Percentiles rank a stretch among this genome's conserved stretches.
These are phyloP conservation scores for Cylindrodendrum hubeiense DNA, from an alignment of 2,329 filamentous ascomycete species.

Conservation along the genomic window DNA sequence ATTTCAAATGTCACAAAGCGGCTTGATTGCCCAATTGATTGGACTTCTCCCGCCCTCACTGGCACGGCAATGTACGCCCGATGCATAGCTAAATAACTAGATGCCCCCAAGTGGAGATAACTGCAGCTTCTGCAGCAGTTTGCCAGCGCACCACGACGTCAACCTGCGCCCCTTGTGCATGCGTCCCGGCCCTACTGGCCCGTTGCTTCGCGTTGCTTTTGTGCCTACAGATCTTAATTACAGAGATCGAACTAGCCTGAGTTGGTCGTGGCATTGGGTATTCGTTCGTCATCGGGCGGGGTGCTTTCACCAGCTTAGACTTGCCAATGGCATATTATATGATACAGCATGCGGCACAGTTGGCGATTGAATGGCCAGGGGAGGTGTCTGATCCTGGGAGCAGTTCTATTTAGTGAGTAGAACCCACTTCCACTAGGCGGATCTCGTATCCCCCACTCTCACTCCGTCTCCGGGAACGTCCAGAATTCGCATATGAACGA, in stretches of 20 bases:
- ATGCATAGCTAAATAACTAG: background rate
- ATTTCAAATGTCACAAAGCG: background rate
- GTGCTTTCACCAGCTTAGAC: too few species aligned
- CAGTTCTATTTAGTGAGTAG: too few species aligned
- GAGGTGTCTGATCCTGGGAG: background rate
- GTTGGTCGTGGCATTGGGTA: background rate
- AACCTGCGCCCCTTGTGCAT: background rate
- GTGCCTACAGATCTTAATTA: background rate
- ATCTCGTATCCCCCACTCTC: too few species aligned
- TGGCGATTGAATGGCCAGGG: too few species aligned
- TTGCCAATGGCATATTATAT: too few species aligned
- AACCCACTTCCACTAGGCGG: too few species aligned
- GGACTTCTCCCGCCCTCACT: background rate
- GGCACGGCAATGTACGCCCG: background rate
- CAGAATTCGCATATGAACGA: background rate
- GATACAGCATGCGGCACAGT: too few species aligned
- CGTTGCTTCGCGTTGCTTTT: background rate
- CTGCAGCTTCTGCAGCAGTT: conserved; percentile 2
- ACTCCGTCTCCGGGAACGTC: too few species aligned
- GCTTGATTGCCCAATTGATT: background rate
- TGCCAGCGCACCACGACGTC: background rate
- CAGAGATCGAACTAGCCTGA: background rate
- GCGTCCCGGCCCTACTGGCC: background rate
- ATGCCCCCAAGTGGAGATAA: background rate
- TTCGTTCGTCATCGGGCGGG: too few species aligned